A percentile compares a stretch with the other conserved stretches of the same genome.
These are phyloP conservation scores for Termitomyces sp. DNA, from an alignment of 768 basidiomycete species.

Conservation along the genomic window DNA sequence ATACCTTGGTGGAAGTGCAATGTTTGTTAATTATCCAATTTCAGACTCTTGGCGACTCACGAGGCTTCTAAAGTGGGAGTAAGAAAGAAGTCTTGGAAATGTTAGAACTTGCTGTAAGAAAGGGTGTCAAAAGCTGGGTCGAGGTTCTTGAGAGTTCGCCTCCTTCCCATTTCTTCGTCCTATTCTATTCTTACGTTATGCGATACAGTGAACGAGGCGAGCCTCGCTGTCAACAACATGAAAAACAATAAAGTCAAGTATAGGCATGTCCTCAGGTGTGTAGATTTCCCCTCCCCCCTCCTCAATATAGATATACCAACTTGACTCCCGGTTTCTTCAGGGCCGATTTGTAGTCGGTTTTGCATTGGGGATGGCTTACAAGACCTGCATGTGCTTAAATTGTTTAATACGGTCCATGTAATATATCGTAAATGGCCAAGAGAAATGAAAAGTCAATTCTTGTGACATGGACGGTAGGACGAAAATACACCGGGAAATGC, in stretches of 20 bases:
- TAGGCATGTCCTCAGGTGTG: constrained; percentile 41
- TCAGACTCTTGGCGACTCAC: background rate
- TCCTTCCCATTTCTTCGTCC: background rate
- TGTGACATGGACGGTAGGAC: too few relatives aligned
- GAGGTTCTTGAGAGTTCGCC: constrained; percentile 34
- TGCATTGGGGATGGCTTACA: background rate
- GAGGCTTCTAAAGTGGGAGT: background rate
- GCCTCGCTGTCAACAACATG: constrained; percentile 41
- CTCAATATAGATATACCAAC: too few relatives aligned
- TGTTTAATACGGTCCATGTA: too few relatives aligned
- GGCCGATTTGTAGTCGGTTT: background rate
- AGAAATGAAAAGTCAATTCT: too few relatives aligned
- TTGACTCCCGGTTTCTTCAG: background rate
- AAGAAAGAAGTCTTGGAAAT: constrained; percentile 30
- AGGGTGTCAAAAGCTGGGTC: constrained; percentile 44
- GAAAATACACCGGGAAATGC: background rate
- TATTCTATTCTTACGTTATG: background rate
- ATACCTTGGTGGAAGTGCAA: background rate
- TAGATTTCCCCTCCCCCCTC: background rate
- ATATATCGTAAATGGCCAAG: too few relatives aligned
- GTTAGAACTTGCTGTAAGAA: constrained; percentile 51
- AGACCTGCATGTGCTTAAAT: too few relatives aligned
- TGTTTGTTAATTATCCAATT: background rate
- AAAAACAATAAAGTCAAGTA: constrained; percentile 46
- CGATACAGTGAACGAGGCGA: constrained; percentile 34